Evolutionary conservation across 441 rosid genomes (phyloP), one percentile per base, ranked within the genome.

Genomic region (Jatropha multifida): DNA sequence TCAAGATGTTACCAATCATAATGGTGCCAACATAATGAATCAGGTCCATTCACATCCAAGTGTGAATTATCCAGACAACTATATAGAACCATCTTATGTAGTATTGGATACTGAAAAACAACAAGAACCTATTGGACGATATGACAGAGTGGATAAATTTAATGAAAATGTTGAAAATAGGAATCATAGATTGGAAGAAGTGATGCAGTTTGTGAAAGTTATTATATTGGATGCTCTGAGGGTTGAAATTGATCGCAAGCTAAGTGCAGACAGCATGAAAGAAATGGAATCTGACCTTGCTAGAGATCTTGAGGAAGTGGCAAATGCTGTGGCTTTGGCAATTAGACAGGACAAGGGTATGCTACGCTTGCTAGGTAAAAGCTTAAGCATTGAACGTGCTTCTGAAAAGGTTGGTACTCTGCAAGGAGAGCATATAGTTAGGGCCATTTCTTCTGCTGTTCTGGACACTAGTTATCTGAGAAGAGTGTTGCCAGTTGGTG

Each of bases 401-500:
- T 64, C 88, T 54, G 81, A 77, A 80, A 92, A 89, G 81, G 76
- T 85, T 75, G 89, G 97, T 65, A 82, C 83, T 76, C 85, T 94
- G 69, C 81, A 76, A 62, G 98, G 94, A 75, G 90, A 87, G 68
- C 81, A 78, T 73, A 83, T 90, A 76, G 74, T 89, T 58, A 82
- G 78, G 77, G 93, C 94, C 68, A 88, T 96, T 79, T 85, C 98
- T 75, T 87, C 92, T 75, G 88, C 97, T 80, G 77, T 91, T 82
- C 90, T 80, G 81, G 78, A 86, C 73, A 92, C 98, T 64, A 83
- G 55, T 74, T 85, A 85, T 84, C 90, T 94, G 82, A 88, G 87
- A 83, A 83, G 81, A 82, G 88, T 92, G 14, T 77, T 96, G 81
- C 99, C 98, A 55, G 81, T 88, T 71, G 98, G 99, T 76, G 93